A percentile compares a stretch with the other conserved stretches of the same genome.
Conservation (phyloP, 768 basidiomycete genomes). For the Panellus pusillus region DNA sequence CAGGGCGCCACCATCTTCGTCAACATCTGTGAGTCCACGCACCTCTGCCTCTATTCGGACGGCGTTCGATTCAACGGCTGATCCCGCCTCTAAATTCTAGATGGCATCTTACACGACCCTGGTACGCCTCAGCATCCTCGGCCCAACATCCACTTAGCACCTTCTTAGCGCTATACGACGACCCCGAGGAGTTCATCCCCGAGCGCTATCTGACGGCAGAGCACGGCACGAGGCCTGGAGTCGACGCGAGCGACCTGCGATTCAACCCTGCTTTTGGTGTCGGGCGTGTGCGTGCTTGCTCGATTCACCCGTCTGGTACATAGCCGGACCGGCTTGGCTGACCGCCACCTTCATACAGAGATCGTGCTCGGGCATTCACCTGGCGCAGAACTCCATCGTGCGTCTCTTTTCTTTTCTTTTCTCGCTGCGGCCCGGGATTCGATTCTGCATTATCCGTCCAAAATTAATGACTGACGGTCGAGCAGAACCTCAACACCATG, state of each 20-base stretch:
- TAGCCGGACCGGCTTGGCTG: not conserved
- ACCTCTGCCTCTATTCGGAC: not conserved
- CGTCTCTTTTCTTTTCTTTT: not conserved
- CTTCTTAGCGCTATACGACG: conserved; percentile 5
- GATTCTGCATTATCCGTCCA: no score
- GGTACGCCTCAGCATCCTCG: not conserved
- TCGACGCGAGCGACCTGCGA: conserved; percentile 10
- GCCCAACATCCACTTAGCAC: not conserved
- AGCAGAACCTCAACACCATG: conserved; percentile 25
- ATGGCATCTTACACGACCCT: conserved; percentile 16
- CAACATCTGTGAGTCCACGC: conserved; percentile 18
- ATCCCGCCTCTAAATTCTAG: not conserved
- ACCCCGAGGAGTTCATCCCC: no score
- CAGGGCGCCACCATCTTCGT: conserved; percentile 13
- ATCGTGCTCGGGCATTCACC: conserved; percentile 8
- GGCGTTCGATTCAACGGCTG: no score
- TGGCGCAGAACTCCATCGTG: conserved; percentile 11
- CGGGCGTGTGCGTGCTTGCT: conserved; percentile 6
- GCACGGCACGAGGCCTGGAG: conserved; percentile 10
- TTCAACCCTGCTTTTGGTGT: conserved; percentile 5
- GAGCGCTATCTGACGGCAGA: conserved; percentile 8
- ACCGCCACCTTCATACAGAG: not conserved
- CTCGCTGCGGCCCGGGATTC: no score
- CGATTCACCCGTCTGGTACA: no score
- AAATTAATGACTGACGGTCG: not conserved